A percentile compares a stretch with the other conserved stretches of the same genome.
Evolutionary conservation across 1,284 basidiomycete genomes (phyloP).

Genomic region (Cystobasidium pallidum): DNA sequence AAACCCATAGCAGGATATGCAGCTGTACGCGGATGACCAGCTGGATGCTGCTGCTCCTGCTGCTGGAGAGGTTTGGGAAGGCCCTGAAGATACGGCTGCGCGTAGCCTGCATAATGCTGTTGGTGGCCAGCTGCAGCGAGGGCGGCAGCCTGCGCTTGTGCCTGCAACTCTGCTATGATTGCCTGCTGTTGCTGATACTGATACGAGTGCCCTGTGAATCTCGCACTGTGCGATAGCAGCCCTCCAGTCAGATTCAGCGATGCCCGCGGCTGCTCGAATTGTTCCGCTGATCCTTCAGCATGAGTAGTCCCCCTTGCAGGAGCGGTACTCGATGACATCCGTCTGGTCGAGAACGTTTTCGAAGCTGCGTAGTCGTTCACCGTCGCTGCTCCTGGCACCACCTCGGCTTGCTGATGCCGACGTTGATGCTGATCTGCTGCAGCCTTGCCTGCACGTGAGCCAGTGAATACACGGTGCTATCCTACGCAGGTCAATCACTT

Average conservation of each 20-base stretch:
- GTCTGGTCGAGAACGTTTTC: neutral
- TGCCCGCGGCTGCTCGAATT: no score
- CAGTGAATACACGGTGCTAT: no score
- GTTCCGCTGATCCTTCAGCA: no score
- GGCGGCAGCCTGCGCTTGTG: neutral
- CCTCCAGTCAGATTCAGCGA: neutral
- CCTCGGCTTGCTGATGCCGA: neutral
- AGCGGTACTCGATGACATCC: neutral
- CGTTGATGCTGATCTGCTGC: no score
- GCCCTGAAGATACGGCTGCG: neutral
- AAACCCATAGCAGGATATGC: neutral
- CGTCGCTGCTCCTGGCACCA: neutral
- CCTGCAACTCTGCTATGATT: slow-evolving; percentile 1
- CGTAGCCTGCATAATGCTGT: neutral
- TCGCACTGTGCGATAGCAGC: neutral
- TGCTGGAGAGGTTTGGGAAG: neutral
- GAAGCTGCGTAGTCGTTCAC: neutral
- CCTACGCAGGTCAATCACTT: no score
- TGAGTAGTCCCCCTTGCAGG: no score
- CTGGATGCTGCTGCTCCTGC: neutral
- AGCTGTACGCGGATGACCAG: neutral
- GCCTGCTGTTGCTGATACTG: slow-evolving; percentile 13
- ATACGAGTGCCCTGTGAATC: neutral
- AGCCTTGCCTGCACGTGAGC: no score
- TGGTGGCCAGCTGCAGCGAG: neutral